phyloP scores from a whole-genome alignment of 2,329 filamentous ascomycete species.

The Diaporthe longicolla region DNA sequence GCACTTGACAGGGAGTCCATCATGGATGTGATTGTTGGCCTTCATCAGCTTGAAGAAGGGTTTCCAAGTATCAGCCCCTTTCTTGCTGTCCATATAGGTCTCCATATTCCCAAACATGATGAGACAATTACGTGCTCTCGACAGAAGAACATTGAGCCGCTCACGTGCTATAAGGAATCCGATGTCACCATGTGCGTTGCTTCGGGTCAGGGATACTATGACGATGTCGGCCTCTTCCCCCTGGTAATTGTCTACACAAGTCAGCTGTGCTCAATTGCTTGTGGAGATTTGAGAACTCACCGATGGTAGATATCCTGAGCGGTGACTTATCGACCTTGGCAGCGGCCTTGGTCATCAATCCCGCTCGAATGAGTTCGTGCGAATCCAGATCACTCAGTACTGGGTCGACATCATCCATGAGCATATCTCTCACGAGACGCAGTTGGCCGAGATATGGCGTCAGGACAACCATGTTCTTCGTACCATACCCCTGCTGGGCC shows the following conservation, averaged over 20 bases:
- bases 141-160: constrained; percentile 78
- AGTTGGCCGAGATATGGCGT: constrained; percentile 82
- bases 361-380: constrained; percentile 72
- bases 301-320: constrained; percentile 78
- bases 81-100: constrained; percentile 74
- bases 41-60: constrained; percentile 71
- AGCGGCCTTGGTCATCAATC: constrained; percentile 68
- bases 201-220: constrained; percentile 76
- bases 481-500: constrained; percentile 78
- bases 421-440: constrained; percentile 65
- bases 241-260: constrained; percentile 78
- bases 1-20: constrained; percentile 73
- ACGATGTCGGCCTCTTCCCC: constrained; percentile 84
- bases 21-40: constrained; percentile 64
- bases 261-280: constrained; percentile 5
- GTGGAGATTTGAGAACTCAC: constrained; percentile 57
- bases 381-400: constrained; percentile 79
- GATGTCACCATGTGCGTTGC: constrained; percentile 74
- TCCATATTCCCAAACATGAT: constrained; percentile 79
- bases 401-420: constrained; percentile 72
- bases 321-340: constrained; percentile 65
- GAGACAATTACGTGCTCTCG: constrained; percentile 74
- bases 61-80: constrained; percentile 70
- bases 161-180: constrained; percentile 79
- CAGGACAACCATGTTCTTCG: constrained; percentile 75